Percentiles rank a stretch among this genome's conserved stretches.
Conservation (phyloP, 495 filamentous ascomycete species). For the Penicillium robsamsonii region DNA sequence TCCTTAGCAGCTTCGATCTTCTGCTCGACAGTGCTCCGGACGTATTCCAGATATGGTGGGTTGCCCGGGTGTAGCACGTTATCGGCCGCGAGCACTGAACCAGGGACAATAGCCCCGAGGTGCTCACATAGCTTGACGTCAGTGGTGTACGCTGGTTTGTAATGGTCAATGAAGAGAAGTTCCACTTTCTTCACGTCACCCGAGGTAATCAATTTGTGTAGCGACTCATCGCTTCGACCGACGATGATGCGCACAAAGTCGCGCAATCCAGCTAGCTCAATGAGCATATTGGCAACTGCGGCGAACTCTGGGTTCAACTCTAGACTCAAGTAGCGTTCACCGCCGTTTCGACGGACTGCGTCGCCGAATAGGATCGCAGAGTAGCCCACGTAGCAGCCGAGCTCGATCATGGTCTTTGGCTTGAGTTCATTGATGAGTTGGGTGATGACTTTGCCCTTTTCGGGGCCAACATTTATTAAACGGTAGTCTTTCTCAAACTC, state of each 20-base stretch:
- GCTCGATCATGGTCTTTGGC: conserved; percentile 70
- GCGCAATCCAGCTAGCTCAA: conserved; percentile 65
- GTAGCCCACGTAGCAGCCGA: conserved; percentile 82
- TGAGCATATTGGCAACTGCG: conserved; percentile 57
- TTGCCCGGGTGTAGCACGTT: conserved; percentile 75
- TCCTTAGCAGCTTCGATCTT: conserved; percentile 35
- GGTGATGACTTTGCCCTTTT: conserved; percentile 67
- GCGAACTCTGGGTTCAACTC: conserved; percentile 68
- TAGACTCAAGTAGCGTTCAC: conserved; percentile 61
- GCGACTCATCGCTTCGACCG: conserved; percentile 59
- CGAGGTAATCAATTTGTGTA: conserved; percentile 51
- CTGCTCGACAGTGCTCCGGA: conserved; percentile 36
- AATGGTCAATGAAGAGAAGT: conserved; percentile 72
- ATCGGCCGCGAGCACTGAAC: conserved; percentile 66
- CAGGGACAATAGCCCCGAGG: conserved; percentile 57
- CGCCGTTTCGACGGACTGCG: conserved; percentile 56
- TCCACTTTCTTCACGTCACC: conserved; percentile 59
- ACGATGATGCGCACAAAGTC: conserved; percentile 66
- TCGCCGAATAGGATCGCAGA: conserved; percentile 69
- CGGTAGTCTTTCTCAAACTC: conserved; percentile 62
- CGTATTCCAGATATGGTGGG: conserved; percentile 61
- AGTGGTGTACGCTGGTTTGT: conserved; percentile 65
- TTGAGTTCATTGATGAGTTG: conserved; percentile 62
- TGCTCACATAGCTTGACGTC: conserved; percentile 74
- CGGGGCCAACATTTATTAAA: conserved; percentile 75